Conservation (phyloP, 1,284 basidiomycete species). For the Leccinum ponderosum region DNA sequence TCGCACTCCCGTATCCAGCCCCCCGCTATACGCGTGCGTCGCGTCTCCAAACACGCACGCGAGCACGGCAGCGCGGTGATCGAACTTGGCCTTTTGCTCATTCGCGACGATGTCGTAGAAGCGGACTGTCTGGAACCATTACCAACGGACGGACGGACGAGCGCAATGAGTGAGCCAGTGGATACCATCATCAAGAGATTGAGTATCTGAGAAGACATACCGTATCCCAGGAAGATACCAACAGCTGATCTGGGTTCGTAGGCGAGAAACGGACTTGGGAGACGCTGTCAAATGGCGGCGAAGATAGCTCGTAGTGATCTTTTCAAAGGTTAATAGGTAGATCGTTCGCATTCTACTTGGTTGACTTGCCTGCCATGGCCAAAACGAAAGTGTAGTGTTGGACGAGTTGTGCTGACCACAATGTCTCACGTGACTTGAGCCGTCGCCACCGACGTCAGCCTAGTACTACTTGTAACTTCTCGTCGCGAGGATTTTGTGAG, state of each 20-base stretch:
- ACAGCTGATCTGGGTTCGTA: constrained; percentile 68
- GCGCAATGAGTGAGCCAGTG: background rate
- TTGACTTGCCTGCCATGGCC: background rate
- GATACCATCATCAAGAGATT: background rate
- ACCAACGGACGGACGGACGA: background rate
- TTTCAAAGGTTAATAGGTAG: background rate
- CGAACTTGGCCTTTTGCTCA: constrained; percentile 72
- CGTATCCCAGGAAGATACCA: constrained; percentile 88
- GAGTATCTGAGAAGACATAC: constrained; percentile 46
- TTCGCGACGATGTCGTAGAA: constrained; percentile 68
- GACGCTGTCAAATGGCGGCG: constrained; percentile 84
- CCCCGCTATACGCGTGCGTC: constrained; percentile 68
- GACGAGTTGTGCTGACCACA: no score
- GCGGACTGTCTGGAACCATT: constrained; percentile 58
- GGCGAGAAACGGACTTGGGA: constrained; percentile 84
- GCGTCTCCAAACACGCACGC: constrained; percentile 65
- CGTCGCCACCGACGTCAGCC: background rate
- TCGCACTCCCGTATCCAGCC: constrained; percentile 72
- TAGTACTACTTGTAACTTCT: background rate
- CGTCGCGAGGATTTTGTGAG: background rate
- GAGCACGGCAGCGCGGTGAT: constrained; percentile 75
- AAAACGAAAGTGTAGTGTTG: background rate
- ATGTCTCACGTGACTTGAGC: background rate
- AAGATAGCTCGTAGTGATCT: constrained; percentile 55
- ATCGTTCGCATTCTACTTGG: background rate